Percentiles rank a stretch among this genome's conserved stretches.
These are phyloP conservation scores for Lichtheimia ramosa DNA, from an alignment of 371 early-diverging fungal genomes.

Conservation along the genomic window DNA sequence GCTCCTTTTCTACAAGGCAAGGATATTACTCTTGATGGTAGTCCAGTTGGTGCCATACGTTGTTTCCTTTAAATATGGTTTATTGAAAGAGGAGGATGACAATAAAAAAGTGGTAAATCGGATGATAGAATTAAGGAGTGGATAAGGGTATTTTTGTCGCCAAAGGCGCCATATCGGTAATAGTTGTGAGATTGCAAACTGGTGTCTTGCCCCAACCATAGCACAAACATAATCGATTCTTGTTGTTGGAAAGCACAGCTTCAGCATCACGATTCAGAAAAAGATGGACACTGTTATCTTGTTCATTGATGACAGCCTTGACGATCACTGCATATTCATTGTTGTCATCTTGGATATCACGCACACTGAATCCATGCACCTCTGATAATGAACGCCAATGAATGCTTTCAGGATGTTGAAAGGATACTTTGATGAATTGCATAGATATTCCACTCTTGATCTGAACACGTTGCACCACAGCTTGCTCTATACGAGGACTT, in stretches of 20 bases:
- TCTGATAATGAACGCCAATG: background rate
- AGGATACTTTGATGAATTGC: background rate
- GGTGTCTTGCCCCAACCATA: constrained; percentile 27
- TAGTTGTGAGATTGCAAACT: constrained; percentile 15
- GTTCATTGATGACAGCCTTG: constrained; percentile 11
- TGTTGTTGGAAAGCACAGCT: background rate
- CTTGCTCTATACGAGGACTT: background rate
- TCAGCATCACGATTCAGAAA: constrained; percentile 12
- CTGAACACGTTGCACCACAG: background rate
- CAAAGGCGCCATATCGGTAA: constrained; percentile 11
- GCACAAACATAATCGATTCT: constrained; percentile 4
- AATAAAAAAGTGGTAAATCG: too few species aligned
- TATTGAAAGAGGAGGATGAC: background rate
- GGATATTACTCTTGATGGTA: too few species aligned
- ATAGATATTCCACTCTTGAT: background rate
- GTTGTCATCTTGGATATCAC: background rate
- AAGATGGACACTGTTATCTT: constrained; percentile 4
- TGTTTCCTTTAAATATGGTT: background rate
- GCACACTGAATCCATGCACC: constrained; percentile 19
- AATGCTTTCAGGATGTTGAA: background rate
- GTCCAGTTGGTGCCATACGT: too few species aligned
- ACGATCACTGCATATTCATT: constrained; percentile 6
- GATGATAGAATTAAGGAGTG: background rate
- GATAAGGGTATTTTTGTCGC: constrained; percentile 2
- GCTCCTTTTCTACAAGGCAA: too few species aligned